Evolutionary conservation across 164 flowering plant genomes (phyloP).

Genomic region (Tetracentron sinense): DNA sequence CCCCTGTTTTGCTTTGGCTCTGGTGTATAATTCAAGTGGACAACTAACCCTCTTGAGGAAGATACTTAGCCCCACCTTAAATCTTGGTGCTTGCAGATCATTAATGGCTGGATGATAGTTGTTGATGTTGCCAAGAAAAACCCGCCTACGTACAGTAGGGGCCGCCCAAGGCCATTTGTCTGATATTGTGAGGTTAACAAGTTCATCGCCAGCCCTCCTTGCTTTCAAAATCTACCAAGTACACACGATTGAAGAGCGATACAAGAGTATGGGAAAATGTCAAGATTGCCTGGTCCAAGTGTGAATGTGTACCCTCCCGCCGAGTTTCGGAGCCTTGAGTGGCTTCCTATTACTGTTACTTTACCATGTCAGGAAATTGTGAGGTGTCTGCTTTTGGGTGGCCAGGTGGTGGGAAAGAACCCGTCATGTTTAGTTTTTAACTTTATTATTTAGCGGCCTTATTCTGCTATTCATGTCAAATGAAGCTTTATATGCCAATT

Average conservation of each 20-base stretch:
- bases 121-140: conserved; percentile 84
- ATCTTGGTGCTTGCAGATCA: conserved; percentile 54
- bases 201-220: background rate
- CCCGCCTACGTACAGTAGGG: conserved; percentile 52
- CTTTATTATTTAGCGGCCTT: too few species aligned
- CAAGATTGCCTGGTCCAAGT: conserved; percentile 26
- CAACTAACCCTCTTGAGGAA: background rate
- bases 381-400: too few species aligned
- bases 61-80: background rate
- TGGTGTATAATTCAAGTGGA: background rate
- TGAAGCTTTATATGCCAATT: too few species aligned
- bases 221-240: background rate
- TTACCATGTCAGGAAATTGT: too few species aligned
- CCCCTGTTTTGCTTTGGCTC: background rate
- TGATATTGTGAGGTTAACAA: conserved; percentile 1
- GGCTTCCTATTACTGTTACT: too few species aligned
- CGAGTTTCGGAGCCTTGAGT: too few species aligned
- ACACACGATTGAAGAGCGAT: background rate
- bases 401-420: too few species aligned
- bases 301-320: too few species aligned
- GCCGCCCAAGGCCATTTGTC: conserved; percentile 26
- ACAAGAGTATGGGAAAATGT: conserved; percentile 9
- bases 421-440: too few species aligned
- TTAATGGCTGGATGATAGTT: conserved; percentile 95
- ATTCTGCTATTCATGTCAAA: too few species aligned